Conservation (phyloP, 805 yeast species). For the Kluyveromyces siamensis region DNA sequence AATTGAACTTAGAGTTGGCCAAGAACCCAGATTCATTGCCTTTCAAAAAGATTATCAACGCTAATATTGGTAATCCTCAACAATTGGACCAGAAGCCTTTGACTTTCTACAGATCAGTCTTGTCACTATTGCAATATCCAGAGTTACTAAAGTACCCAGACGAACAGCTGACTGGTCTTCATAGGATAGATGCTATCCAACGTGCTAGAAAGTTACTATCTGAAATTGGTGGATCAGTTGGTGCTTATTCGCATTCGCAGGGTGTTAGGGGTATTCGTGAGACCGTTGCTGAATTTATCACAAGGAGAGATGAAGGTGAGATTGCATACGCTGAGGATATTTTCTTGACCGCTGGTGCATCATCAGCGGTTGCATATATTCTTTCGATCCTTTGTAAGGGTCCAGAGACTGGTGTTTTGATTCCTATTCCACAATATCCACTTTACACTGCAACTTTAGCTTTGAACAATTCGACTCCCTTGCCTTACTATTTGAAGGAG, state of each 20-base stretch:
- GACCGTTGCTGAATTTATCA: constrained; percentile 73
- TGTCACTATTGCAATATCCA: constrained; percentile 82
- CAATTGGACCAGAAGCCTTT: constrained; percentile 90
- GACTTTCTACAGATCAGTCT: constrained; percentile 89
- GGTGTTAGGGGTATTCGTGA: constrained; percentile 69
- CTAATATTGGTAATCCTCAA: constrained; percentile 97
- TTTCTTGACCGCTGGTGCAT: constrained; percentile 89
- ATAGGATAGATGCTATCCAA: constrained; percentile 59
- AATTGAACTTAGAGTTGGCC: constrained; percentile 49
- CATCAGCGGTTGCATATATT: constrained; percentile 80
- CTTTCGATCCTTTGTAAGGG: constrained; percentile 63
- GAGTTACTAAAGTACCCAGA: constrained; percentile 35
- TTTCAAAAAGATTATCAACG: constrained; percentile 68
- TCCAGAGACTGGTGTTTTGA: constrained; percentile 65
- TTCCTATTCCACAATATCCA: constrained; percentile 98
- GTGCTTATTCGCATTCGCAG: constrained; percentile 92
- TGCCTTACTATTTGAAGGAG: constrained; percentile 85
- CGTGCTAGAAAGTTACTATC: constrained; percentile 58
- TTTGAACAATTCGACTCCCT: constrained; percentile 68
- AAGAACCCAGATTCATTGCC: constrained; percentile 58
- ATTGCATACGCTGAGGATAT: constrained; percentile 61
- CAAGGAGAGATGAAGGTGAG: constrained; percentile 69
- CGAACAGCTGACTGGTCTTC: constrained; percentile 16
- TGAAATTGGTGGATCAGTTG: constrained; percentile 67
- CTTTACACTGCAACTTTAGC: constrained; percentile 92